Evolutionary conservation across 23 red algal genomes (phyloP).

Genomic region (Chondrus crispus): DNA sequence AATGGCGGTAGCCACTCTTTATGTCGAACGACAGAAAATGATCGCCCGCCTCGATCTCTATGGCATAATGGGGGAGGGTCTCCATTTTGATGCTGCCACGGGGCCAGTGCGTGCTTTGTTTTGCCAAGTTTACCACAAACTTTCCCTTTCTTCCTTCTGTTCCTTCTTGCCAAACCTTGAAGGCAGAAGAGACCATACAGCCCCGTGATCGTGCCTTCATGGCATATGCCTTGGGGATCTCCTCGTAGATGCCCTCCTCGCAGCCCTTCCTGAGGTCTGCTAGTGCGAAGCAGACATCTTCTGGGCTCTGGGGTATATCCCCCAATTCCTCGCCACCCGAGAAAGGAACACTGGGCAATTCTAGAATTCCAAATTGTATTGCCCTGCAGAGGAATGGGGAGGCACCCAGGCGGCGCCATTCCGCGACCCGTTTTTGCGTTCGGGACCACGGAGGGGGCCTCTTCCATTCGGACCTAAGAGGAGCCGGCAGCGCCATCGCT

Average conservation of each 20-base stretch:
- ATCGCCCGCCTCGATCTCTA: not conserved
- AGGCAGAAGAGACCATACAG: not conserved
- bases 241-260: not conserved
- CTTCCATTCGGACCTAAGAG: not conserved
- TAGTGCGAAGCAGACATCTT: not conserved
- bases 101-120: not conserved
- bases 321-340: not conserved
- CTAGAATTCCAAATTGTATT: not conserved
- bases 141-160: not conserved
- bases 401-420: not conserved
- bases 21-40: not conserved
- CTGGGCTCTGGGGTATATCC: not conserved
- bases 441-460: not conserved
- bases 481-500: not conserved
- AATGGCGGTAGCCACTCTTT: not conserved
- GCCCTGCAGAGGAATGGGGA: not conserved
- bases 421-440: not conserved
- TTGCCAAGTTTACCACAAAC: not conserved
- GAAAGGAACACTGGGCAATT: not conserved
- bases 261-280: constrained; percentile 1
- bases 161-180: not conserved
- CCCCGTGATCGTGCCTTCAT: not conserved
- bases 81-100: not conserved
- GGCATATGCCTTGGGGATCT: not conserved
- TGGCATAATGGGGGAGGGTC: not conserved